Base-by-base conservation (phyloP, 306 rosid genomes). In the Quercus dentata region DNA sequence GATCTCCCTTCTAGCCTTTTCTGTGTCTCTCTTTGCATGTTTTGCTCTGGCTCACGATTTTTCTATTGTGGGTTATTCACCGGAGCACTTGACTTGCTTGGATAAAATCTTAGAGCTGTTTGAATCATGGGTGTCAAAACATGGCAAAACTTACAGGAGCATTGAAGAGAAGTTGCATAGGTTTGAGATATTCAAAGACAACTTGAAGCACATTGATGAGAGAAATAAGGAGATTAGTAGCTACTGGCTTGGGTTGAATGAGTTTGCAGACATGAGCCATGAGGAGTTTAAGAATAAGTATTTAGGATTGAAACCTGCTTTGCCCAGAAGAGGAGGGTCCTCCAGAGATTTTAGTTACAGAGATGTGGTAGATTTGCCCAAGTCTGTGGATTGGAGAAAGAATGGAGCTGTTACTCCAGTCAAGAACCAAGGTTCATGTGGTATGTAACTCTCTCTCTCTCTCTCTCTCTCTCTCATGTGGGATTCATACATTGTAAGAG, bases 351-450 rank as follows among this genome's bases (percentile, higher is more conserved):
- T 87, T 83, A 62, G 74, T 49, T 83, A 89, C 63, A 81, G 72
- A 75, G 87, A 86, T 74, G 86, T 74, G 20, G 74, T 79, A 51
- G 85, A 86, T 63, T 82, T 86, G 81, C 94, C 94, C 4, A 85
- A 86, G 54, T 91, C 97, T 3, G 90, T 91, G 35, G 97, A 89
- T 55, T 89, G 97, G 97, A 89, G 97, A 80, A 89, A 83, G 88
- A 91, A 91, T 80, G 97, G 94, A 41, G 97, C 94, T 12, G 97
- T 91, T 10, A 82, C 92, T 52, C 51, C 20, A 0, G 88, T 91
- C 71, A 89, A 89, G 82, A 91, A 91, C 69, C 97, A 91, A 80
- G 97, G 97, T 6, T 88, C 92, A 81, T 91, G 94, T 15, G 97
- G 97, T 91, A 83, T 77, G 85, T 73, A 68, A 15, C 38, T 31